Base-by-base conservation (phyloP, 73 alveolate genomes). In the Uronychia binucleata region DNA sequence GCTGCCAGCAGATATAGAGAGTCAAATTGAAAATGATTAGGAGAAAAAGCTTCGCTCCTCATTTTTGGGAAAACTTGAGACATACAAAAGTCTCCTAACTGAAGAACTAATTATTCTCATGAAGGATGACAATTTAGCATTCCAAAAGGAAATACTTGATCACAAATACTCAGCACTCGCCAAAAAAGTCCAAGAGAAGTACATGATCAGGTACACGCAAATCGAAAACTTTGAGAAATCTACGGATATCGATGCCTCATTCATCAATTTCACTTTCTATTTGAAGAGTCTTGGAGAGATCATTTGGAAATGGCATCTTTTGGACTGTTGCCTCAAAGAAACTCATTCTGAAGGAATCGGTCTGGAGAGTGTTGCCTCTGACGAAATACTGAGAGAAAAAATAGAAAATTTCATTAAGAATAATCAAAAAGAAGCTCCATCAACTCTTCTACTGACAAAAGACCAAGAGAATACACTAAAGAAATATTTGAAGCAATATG, bases 241-340 rank as follows among this genome's bases (percentile, higher is more conserved):
- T 11, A 28, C n/a, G 67, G 67, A 46, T 19, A 11, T 46, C 67
- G 67, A 46, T 19, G n/a, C 67, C 19, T 11, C 5, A 46, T 46
- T 11, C 19, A 46, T 46, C 67, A 46, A 46, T 19, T 46, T 46
- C 67, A 46, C 67, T 19, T 46, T 46, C 19, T 46, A 11, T 46
- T 46, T 46, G 67, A 46, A 46, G 19, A 19, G 26, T 25, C 79
- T 35, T 28, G 19, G 19, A 77, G 1, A 30, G 19, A 33, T 35
- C 58, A n/a, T 79, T 28, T 67, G 79, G 58, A 79, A 57, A 34
- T 79, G 86, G 86, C 58, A 33, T 78, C 28, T 79, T n/a, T 58
- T 79, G 1, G 86, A 79, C 59, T 27, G 34, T 19, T 79, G 86
- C 30, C 26, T 79, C 19, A 34, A 28, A 57, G 86, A 79, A 57